Evolutionary conservation across 768 basidiomycete species (phyloP).

Genomic region (Rhodocollybia butyracea): DNA sequence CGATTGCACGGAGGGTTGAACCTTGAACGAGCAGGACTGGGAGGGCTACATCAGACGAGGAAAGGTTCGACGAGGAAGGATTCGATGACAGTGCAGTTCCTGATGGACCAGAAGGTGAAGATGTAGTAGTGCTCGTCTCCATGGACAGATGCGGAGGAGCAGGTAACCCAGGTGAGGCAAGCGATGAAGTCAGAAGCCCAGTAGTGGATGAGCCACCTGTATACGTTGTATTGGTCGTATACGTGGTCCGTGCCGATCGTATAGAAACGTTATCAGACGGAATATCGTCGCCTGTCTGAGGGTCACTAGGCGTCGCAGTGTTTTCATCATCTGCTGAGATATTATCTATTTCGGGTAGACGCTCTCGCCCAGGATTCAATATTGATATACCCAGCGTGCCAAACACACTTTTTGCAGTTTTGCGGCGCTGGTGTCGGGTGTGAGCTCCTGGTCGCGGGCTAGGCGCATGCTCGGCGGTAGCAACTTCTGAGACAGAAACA

Average conservation of each 20-base stretch:
- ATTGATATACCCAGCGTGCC: slow-evolving; percentile 70
- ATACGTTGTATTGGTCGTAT: not conserved
- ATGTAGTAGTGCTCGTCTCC: not conserved
- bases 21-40: slow-evolving; percentile 45
- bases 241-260: not conserved
- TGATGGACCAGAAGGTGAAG: not conserved
- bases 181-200: not conserved
- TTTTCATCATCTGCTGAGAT: slow-evolving; percentile 5
- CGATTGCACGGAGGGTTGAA: slow-evolving; percentile 68
- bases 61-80: not conserved
- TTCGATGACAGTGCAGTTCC: not conserved
- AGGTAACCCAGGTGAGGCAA: not conserved
- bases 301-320: not conserved
- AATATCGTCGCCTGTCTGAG: not conserved
- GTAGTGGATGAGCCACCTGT: slow-evolving; percentile 1
- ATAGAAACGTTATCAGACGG: not conserved
- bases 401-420: slow-evolving; percentile 62
- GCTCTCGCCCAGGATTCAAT: slow-evolving; percentile 41
- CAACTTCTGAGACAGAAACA: slow-evolving; percentile 11
- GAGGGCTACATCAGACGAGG: slow-evolving; percentile 6
- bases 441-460: not conserved
- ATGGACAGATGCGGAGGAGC: slow-evolving; percentile 1
- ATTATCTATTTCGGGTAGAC: slow-evolving; percentile 6
- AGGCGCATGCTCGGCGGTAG: not conserved
- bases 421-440: slow-evolving; percentile 28